Evolutionary conservation across 768 basidiomycete species (phyloP), one percentile per base, ranked within the genome.

Genomic region (Tylopilus vinaceipallidus): DNA sequence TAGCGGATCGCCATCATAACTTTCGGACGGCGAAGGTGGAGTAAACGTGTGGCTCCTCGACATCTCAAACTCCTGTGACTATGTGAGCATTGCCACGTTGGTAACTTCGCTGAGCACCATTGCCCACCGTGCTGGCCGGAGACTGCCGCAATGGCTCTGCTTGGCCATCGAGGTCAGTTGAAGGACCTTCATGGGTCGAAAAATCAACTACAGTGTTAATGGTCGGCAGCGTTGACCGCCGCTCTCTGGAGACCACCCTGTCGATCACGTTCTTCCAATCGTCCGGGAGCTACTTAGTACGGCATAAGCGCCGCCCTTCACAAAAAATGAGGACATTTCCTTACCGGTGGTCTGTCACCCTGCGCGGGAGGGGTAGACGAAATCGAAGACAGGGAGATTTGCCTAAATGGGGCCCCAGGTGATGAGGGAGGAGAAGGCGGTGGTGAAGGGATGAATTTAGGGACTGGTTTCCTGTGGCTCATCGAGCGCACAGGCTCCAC

Each of bases 381-480:
- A 42, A 66, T 24, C 8, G 53, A 64, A 7, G 64, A 57, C 29
- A 66, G 57, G 5, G 67, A 68, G 10, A 68, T 62, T 42, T 65
- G 66, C 47, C 62, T 65, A 23, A 70, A 65, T 19, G 68, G 67
- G 23, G 64, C 61, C 6, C 65, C 65, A 38, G 67, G 67, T 14
- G 67, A 71, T 32, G 69, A 67, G 3, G 64, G 70, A 17, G 65
- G 62, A 9, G 64, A 65, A 30, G 76, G 67, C 41, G 82, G 79
- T 6, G 84, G 81, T 12, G 85, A 84, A 29, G 85, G 85, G 37
- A 84, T 73, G 66, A 80, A 86, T 45, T 69, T 67, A 3, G 86
- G 86, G 34, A 79, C 84, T 27, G 86, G 86, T 63, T 88, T 88
- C 45, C 86, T 75, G 64, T 84, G 82, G 64, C 80, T 84, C 78